Percentiles rank a stretch among this genome's conserved stretches.
Conservation (phyloP, 805 yeast species). For the Starmerella sp. region DNA sequence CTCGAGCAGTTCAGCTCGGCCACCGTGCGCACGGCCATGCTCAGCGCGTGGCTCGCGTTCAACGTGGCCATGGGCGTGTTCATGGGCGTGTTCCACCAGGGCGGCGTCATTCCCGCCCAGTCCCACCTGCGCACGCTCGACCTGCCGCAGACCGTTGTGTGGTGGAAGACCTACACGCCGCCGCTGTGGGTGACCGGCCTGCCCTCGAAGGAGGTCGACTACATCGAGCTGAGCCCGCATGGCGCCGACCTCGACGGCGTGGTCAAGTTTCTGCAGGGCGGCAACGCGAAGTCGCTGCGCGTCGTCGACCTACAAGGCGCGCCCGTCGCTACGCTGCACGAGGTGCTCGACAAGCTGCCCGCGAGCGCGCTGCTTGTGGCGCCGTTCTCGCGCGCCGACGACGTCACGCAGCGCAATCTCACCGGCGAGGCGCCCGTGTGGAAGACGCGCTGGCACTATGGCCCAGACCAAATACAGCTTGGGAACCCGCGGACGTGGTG, state of each 20-base stretch:
- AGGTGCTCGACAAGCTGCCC: conserved; percentile 18
- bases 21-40: conserved; percentile 18
- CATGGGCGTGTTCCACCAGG: conserved; percentile 81
- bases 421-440: conserved; percentile 16
- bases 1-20: conserved; percentile 16
- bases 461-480: conserved; percentile 4
- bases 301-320: conserved; percentile 44
- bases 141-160: conserved; percentile 37
- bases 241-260: conserved; percentile 3
- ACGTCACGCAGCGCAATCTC: neutral
- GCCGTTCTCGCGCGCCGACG: neutral
- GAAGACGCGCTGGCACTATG: conserved; percentile 20
- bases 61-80: conserved; percentile 47
- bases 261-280: neutral
- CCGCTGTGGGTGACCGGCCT: conserved; percentile 70
- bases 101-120: conserved; percentile 70
- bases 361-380: neutral
- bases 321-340: conserved; percentile 24
- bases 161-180: conserved; percentile 94
- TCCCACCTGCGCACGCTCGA: conserved; percentile 23
- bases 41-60: conserved; percentile 48
- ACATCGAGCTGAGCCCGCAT: conserved; percentile 18
- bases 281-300: conserved; percentile 7
- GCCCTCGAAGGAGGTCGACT: conserved; percentile 21
- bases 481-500: neutral